Conservation (phyloP, 441 rosid genomes). For the Adansonia gregorii region DNA sequence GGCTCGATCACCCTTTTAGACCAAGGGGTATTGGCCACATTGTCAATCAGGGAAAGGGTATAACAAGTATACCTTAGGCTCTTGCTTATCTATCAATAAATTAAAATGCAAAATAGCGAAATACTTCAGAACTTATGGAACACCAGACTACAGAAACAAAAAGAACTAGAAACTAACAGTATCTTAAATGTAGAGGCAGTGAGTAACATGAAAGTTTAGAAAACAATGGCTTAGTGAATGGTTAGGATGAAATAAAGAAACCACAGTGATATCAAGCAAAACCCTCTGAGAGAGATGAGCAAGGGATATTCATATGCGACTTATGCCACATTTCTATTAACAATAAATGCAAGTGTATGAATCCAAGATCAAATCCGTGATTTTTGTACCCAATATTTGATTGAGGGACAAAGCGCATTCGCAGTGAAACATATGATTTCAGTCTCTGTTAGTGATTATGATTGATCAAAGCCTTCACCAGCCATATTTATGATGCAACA, state of each 20-base stretch:
- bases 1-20: too few relatives aligned
- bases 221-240: background rate
- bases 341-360: background rate
- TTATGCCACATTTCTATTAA: background rate
- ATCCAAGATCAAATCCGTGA: background rate
- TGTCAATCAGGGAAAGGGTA: conserved; percentile 67
- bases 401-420: background rate
- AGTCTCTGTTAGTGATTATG: background rate
- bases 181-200: background rate
- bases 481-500: background rate
- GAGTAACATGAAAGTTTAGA: conserved; percentile 1
- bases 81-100: conserved; percentile 69
- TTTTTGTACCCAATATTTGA: background rate
- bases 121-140: background rate
- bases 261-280: conserved; percentile 4
- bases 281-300: background rate
- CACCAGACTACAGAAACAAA: background rate
- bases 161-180: conserved; percentile 4
- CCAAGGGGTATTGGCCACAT: too few relatives aligned
- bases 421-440: background rate
- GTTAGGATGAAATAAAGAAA: conserved; percentile 5
- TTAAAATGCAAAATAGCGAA: conserved; percentile 23
- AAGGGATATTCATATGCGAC: background rate
- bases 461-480: conserved; percentile 4
- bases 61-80: conserved; percentile 82